Conservation (phyloP, 805 yeast species). For the Candida anglica region DNA sequence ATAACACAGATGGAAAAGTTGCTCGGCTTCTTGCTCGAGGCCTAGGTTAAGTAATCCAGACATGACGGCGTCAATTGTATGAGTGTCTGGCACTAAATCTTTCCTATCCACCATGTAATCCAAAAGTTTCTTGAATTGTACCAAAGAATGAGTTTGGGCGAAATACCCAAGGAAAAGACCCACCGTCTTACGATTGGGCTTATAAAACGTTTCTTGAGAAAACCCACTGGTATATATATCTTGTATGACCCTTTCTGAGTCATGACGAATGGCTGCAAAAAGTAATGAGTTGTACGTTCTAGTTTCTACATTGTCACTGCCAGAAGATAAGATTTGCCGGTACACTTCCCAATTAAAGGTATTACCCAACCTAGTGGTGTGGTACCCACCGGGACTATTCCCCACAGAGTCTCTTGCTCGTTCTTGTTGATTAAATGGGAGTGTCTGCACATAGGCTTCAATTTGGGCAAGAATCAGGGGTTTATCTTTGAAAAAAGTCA, state of each 20-base stretch:
- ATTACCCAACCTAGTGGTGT: too few relatives aligned
- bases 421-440: neutral
- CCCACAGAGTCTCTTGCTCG: neutral
- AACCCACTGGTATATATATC: slow-evolving; percentile 8
- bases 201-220: neutral
- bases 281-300: slow-evolving; percentile 23
- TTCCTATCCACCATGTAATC: neutral
- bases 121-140: neutral
- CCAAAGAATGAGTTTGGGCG: neutral
- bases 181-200: slow-evolving; percentile 2
- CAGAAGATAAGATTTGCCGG: neutral
- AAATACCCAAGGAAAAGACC: slow-evolving; percentile 5
- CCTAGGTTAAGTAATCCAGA: slow-evolving; percentile 6
- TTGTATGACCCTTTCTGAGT: slow-evolving; percentile 13
- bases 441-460: slow-evolving; percentile 1
- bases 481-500: slow-evolving; percentile 29
- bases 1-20: slow-evolving; percentile 4
- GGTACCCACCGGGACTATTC: neutral
- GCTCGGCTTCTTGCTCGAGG: slow-evolving; percentile 2
- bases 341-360: neutral
- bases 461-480: slow-evolving; percentile 15
- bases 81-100: slow-evolving; percentile 8
- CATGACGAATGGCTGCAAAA: slow-evolving; percentile 25
- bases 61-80: slow-evolving; percentile 7
- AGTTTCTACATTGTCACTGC: slow-evolving; percentile 3